Evolutionary conservation across 2,329 filamentous ascomycete species (phyloP).

Genomic region (Dendrostoma leiphaemia): DNA sequence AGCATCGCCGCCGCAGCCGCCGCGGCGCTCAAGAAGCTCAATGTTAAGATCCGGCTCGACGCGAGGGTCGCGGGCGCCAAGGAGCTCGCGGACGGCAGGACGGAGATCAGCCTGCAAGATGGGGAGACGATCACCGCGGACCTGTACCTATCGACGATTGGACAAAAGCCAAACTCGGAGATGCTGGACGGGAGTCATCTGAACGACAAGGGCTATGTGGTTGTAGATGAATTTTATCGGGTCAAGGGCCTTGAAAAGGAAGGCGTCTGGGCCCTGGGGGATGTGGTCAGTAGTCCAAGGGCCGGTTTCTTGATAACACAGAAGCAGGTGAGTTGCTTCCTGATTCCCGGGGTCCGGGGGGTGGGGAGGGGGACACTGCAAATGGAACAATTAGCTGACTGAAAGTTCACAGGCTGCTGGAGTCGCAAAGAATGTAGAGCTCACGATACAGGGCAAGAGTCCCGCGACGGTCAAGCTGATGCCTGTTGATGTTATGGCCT

Average conservation of each 20-base stretch:
- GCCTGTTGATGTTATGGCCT: conserved; percentile 47
- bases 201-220: conserved; percentile 41
- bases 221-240: conserved; percentile 49
- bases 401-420: conserved; percentile 38
- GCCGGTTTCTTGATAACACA: conserved; percentile 42
- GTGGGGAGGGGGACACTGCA: no score
- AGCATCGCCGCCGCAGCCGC: conserved; percentile 39
- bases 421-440: conserved; percentile 53
- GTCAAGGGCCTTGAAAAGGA: conserved; percentile 39
- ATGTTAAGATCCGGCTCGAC: conserved; percentile 45
- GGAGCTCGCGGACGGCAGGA: conserved; percentile 41
- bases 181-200: conserved; percentile 47
- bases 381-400: no score
- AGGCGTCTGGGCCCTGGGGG: conserved; percentile 51
- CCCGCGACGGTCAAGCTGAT: conserved; percentile 44
- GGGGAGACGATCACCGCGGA: conserved; percentile 51
- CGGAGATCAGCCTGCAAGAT: conserved; percentile 44
- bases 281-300: conserved; percentile 49
- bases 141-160: conserved; percentile 56
- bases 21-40: conserved; percentile 50
- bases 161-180: conserved; percentile 53
- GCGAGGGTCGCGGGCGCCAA: conserved; percentile 38
- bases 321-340: conserved; percentile 44
- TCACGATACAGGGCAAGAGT: conserved; percentile 41
- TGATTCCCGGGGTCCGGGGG: no score